Evolutionary conservation across 768 basidiomycete genomes (phyloP).

Genomic region (Tylopilus rubrobrunneus): DNA sequence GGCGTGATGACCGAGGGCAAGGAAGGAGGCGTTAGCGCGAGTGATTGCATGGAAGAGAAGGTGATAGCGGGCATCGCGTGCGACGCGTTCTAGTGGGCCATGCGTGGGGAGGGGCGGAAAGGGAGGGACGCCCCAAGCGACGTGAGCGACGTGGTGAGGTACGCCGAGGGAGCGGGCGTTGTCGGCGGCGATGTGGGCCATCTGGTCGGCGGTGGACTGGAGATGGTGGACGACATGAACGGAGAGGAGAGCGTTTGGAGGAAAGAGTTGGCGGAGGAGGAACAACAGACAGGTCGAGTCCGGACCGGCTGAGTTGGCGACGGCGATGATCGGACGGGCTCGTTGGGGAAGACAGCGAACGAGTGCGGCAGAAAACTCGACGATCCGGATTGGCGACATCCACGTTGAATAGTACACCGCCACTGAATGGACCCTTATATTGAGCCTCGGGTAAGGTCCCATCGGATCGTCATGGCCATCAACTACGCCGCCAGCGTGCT

Average conservation of each 20-base stretch:
- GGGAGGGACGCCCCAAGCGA: conserved; percentile 56
- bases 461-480: too few relatives aligned
- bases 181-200: conserved; percentile 48
- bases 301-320: conserved; percentile 79
- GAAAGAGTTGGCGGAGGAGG: conserved; percentile 46
- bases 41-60: conserved; percentile 48
- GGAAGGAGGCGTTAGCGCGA: conserved; percentile 30
- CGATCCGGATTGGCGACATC: conserved; percentile 34
- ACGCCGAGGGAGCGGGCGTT: conserved; percentile 43
- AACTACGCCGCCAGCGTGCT: too few relatives aligned
- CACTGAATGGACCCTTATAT: too few relatives aligned
- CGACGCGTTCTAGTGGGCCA: conserved; percentile 48
- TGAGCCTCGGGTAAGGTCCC: too few relatives aligned
- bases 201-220: conserved; percentile 51
- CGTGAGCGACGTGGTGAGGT: conserved; percentile 40
- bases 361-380: conserved; percentile 50
- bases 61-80: conserved; percentile 57
- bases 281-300: conserved; percentile 80
- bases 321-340: conserved; percentile 31
- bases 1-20: conserved; percentile 74
- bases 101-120: conserved; percentile 47
- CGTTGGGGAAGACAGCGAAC: conserved; percentile 9
- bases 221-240: conserved; percentile 69
- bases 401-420: too few relatives aligned
- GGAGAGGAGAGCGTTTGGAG: conserved; percentile 43